Conservation (phyloP, 2,329 filamentous ascomycete species). For the Teratosphaeria destructans region DNA sequence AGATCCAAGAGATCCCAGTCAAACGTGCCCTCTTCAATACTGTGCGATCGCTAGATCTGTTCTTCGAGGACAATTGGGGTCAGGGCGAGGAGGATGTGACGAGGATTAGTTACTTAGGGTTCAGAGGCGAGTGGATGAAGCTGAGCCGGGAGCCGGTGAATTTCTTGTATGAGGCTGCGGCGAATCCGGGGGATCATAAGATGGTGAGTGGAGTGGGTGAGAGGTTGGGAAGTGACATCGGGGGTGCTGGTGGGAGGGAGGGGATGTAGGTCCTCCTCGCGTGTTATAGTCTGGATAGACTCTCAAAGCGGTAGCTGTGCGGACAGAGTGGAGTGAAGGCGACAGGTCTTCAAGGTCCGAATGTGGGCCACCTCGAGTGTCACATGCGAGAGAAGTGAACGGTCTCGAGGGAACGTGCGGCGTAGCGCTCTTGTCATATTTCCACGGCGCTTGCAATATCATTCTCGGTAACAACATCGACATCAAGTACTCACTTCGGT, state of each 20-base stretch:
- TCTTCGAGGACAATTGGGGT: constrained; percentile 85
- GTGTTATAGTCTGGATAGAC: neutral
- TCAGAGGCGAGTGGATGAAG: constrained; percentile 89
- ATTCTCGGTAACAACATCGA: too few species aligned
- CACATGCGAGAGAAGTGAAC: too few species aligned
- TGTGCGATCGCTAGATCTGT: constrained; percentile 71
- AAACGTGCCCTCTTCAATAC: constrained; percentile 82
- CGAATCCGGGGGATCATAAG: constrained; percentile 81
- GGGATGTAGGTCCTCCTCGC: constrained; percentile 1
- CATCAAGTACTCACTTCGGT: too few species aligned
- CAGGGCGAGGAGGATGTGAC: constrained; percentile 68
- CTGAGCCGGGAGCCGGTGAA: constrained; percentile 71
- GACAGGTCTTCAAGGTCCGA: too few species aligned
- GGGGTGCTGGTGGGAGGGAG: constrained; percentile 21
- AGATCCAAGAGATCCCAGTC: constrained; percentile 79
- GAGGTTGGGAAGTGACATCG: constrained; percentile 23
- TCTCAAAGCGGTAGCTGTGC: too few species aligned
- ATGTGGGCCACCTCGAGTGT: too few species aligned
- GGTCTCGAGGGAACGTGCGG: too few species aligned
- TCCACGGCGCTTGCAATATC: too few species aligned
- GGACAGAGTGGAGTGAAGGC: too few species aligned
- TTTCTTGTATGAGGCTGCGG: constrained; percentile 86
- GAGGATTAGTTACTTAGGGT: constrained; percentile 71
- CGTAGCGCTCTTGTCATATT: too few species aligned
- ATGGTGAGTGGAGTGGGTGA: constrained; percentile 28